These are phyloP conservation scores for Sporisorium graminicola DNA, from an alignment of 1,284 basidiomycete species.

Conservation along the genomic window DNA sequence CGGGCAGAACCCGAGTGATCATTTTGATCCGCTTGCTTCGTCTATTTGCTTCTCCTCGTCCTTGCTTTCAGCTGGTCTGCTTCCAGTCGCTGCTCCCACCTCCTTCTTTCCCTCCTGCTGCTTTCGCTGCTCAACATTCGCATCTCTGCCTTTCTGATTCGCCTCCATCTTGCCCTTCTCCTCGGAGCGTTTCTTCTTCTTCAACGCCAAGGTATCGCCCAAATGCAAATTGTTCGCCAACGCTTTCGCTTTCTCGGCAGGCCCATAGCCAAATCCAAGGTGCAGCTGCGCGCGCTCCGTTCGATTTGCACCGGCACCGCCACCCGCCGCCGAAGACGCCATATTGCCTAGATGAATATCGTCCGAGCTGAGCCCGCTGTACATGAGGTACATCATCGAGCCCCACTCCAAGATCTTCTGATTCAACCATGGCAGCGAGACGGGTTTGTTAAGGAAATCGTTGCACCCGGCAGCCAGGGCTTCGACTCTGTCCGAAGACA, in stretches of 20 bases:
- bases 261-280: slow-evolving; percentile 47
- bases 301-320: not conserved
- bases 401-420: slow-evolving; percentile 99
- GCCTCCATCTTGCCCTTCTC: slow-evolving; percentile 7
- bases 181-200: slow-evolving; percentile 41
- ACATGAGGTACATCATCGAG: slow-evolving; percentile 71
- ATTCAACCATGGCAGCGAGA: slow-evolving; percentile 93
- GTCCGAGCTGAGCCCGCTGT: slow-evolving; percentile 50
- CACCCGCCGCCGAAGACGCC: no score
- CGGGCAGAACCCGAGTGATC: no score
- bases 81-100: not conserved
- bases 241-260: slow-evolving; percentile 48
- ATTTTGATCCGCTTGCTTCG: not conserved
- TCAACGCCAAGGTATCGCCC: slow-evolving; percentile 23
- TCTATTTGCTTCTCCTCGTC: not conserved
- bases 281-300: slow-evolving; percentile 40
- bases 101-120: not conserved
- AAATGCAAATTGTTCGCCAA: slow-evolving; percentile 54
- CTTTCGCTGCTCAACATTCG: not conserved
- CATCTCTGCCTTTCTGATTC: not conserved
- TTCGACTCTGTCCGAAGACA: slow-evolving; percentile 91
- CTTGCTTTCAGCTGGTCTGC: not conserved
- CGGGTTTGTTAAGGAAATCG: slow-evolving; percentile 98
- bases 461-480: slow-evolving; percentile 98
- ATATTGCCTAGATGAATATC: slow-evolving; percentile 13